These are phyloP conservation scores for Ganoderma resinaceum DNA, from an alignment of 1,284 basidiomycete genomes.

Conservation along the genomic window DNA sequence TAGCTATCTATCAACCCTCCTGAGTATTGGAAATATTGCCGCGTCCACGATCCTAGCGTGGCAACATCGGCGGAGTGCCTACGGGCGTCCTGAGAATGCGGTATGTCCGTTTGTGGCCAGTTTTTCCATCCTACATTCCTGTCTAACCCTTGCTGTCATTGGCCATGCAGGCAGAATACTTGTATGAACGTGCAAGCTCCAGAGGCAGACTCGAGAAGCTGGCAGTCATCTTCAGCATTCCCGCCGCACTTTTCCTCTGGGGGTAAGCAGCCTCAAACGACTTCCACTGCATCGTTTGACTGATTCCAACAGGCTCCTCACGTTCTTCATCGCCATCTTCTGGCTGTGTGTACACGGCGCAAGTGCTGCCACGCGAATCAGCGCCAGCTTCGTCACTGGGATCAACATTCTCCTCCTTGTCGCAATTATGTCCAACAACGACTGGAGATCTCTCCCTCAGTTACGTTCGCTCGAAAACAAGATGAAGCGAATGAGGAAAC, in stretches of 20 bases:
- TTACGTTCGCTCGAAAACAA: too few relatives aligned
- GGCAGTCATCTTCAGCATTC: slow-evolving; percentile 1
- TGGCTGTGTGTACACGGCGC: slow-evolving; percentile 41
- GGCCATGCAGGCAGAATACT: background rate
- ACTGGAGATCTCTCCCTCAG: background rate
- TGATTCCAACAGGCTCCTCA: background rate
- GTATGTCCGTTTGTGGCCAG: background rate
- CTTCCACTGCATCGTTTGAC: background rate
- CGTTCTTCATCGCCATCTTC: background rate
- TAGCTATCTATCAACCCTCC: slow-evolving; percentile 33
- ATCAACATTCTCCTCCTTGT: slow-evolving; percentile 79
- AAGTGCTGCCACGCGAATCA: slow-evolving; percentile 86
- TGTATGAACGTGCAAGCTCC: background rate
- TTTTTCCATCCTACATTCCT: background rate
- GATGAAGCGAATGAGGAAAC: too few relatives aligned
- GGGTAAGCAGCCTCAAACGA: background rate
- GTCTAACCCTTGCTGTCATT: background rate
- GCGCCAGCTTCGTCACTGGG: slow-evolving; percentile 78
- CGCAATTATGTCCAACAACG: background rate
- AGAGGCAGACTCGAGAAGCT: background rate
- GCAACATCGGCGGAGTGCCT: background rate
- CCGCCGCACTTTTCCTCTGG: background rate
- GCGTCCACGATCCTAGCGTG: slow-evolving; percentile 17
- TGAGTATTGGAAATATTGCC: slow-evolving; percentile 30
- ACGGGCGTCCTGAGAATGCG: background rate